Evolutionary conservation across 495 filamentous ascomycete genomes (phyloP), one percentile per base, ranked within the genome.

Genomic region (Trichodelitschia bisporula): DNA sequence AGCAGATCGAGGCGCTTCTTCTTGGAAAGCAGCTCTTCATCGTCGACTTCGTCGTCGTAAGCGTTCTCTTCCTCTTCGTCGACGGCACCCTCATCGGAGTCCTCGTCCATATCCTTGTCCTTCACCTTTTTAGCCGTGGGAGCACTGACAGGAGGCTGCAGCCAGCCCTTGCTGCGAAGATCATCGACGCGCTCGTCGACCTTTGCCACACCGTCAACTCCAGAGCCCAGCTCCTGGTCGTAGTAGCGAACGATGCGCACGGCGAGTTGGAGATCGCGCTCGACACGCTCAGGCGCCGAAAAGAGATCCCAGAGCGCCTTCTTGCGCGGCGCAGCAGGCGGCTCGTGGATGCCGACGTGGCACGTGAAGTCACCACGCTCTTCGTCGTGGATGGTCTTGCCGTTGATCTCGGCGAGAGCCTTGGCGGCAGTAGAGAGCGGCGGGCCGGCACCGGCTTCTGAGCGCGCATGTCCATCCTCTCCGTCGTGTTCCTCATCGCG

Each of bases 271-370:
- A 90, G 61, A 41, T 93, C 83, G 34, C 77, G 75, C 23, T 78
- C 71, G 40, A 93, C 70, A 16, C 83, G 65, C 40, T 91, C 79
- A 0, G 82, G 82, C 1, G 79, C 64, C 9, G 83, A 91, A 46
- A 91, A 93, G 2, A 93, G 57, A 51, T 93, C 83, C 83, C 83
- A 93, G 2, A 99, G 56, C 0, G 90, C 84, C 54, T 99, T 99
- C 61, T 92, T 95, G 36, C 83, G 65, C 1, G 78, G 76, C 36
- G 77, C 68, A 12, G 62, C 61, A 0, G 83, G 79, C 4, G 86
- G 83, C 27, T 77, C 74, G 50, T 99, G 86, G 19, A 99, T 72
- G 31, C 86, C 86, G 23, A 95, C 86, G 46, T 99, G 89, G 46
- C 84, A 91, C 15, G 79, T 77, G 48, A 99, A 99, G 47, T 95